Percentiles rank a stretch among this genome's conserved stretches.
Conservation (phyloP, 2,329 filamentous ascomycete genomes). For the Exophiala viscosa region DNA sequence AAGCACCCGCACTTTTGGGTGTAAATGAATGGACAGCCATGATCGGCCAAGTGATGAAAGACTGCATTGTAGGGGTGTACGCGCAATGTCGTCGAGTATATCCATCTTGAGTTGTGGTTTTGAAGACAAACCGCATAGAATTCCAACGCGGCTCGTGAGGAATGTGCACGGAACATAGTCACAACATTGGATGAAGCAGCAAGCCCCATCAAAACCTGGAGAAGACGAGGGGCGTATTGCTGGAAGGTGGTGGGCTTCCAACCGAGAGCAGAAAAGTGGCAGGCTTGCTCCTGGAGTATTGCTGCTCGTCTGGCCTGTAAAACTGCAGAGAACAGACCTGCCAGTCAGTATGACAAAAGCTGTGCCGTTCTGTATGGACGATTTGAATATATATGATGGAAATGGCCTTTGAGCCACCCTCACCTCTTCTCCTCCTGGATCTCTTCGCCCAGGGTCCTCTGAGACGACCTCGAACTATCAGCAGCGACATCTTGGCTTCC, state of each 20-base stretch:
- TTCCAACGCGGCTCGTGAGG: constrained; percentile 18
- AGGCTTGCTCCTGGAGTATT: no score
- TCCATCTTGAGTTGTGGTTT: constrained; percentile 7
- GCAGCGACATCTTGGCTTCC: background rate
- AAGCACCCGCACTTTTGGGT: background rate
- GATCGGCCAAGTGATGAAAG: constrained; percentile 11
- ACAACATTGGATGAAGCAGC: constrained; percentile 9
- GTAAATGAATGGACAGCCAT: constrained; percentile 20
- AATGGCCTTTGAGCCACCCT: background rate
- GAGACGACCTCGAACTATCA: constrained; percentile 10
- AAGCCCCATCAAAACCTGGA: background rate
- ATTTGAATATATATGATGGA: background rate
- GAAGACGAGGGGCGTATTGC: background rate
- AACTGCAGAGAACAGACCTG: background rate
- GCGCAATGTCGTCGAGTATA: background rate
- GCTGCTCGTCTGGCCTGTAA: no score
- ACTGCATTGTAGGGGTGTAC: constrained; percentile 3
- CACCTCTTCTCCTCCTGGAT: constrained; percentile 8
- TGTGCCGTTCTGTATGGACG: background rate
- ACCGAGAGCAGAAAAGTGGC: no score
- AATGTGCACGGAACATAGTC: constrained; percentile 14
- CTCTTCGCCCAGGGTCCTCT: constrained; percentile 14
- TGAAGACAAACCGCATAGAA: constrained; percentile 3
- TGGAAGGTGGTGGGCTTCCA: no score
- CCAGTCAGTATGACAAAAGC: background rate